Conservation (phyloP, 768 basidiomycete species). For the Trametes cingulata region DNA sequence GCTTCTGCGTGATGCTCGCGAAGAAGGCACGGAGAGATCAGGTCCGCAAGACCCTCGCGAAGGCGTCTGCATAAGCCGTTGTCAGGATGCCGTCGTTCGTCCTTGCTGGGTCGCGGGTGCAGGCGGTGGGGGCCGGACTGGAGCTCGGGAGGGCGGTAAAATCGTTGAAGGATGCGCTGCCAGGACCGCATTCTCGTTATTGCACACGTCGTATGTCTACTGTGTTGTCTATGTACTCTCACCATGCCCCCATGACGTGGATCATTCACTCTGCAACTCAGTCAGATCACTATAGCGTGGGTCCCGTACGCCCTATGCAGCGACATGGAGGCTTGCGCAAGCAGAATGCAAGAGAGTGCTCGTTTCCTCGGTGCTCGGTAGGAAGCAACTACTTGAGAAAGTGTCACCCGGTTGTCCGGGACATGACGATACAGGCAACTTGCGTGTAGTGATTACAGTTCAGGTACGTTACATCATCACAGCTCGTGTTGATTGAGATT, state of each 20-base stretch:
- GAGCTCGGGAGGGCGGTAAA: constrained; percentile 5
- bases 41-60: constrained; percentile 67
- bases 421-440: too few relatives aligned
- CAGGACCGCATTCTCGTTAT: constrained; percentile 10
- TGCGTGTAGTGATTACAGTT: too few relatives aligned
- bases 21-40: constrained; percentile 87
- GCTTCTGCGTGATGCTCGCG: constrained; percentile 83
- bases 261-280: constrained; percentile 11
- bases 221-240: constrained; percentile 19
- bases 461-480: too few relatives aligned
- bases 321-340: too few relatives aligned
- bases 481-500: too few relatives aligned
- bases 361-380: too few relatives aligned
- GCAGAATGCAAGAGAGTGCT: too few relatives aligned
- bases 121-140: background rate
- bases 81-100: constrained; percentile 6
- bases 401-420: too few relatives aligned
- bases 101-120: constrained; percentile 11
- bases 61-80: constrained; percentile 39
- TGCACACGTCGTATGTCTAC: constrained; percentile 13
- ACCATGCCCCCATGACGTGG: constrained; percentile 17
- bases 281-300: background rate
- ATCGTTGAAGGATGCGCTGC: constrained; percentile 6
- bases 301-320: too few relatives aligned
- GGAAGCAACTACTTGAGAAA: too few relatives aligned